Conservation (phyloP, 2,329 filamentous ascomycete species). For the Apiospora koreana region DNA sequence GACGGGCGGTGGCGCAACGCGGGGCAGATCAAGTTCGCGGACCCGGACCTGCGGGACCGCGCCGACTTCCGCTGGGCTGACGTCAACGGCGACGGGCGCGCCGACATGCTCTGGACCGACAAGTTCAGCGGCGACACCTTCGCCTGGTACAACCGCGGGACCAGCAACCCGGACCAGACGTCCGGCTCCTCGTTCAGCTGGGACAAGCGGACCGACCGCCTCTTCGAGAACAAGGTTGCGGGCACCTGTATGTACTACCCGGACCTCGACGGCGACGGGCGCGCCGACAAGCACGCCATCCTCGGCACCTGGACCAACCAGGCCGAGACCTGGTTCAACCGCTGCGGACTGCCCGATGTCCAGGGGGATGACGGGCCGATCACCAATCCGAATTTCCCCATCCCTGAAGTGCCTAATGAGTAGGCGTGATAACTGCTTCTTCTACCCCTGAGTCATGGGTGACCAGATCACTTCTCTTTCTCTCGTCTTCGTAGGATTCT, state of each 20-base stretch:
- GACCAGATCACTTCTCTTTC: too few relatives aligned
- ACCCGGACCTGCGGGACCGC: constrained; percentile 31
- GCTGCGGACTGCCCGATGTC: not conserved
- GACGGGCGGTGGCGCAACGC: constrained; percentile 19
- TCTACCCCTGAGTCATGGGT: too few relatives aligned
- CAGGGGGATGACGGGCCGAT: not conserved
- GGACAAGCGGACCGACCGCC: constrained; percentile 12
- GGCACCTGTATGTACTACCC: constrained; percentile 25
- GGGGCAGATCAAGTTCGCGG: constrained; percentile 32
- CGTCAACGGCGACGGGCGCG: constrained; percentile 38
- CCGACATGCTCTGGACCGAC: constrained; percentile 37
- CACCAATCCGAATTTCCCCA: not conserved
- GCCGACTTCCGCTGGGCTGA: constrained; percentile 40
- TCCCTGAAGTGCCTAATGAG: not conserved
- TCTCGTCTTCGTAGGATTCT: too few relatives aligned
- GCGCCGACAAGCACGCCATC: constrained; percentile 27
- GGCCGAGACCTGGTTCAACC: constrained; percentile 5
- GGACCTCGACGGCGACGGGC: constrained; percentile 28
- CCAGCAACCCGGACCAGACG: not conserved
- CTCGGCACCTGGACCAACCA: not conserved
- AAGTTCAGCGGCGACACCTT: constrained; percentile 34
- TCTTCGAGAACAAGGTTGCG: constrained; percentile 9
- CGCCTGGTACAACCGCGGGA: constrained; percentile 34
- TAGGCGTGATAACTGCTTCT: not conserved
- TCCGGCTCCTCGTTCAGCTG: constrained; percentile 21